phyloP scores from a whole-genome alignment of 2,329 filamentous ascomycete genomes.

The Exophiala sp. region DNA sequence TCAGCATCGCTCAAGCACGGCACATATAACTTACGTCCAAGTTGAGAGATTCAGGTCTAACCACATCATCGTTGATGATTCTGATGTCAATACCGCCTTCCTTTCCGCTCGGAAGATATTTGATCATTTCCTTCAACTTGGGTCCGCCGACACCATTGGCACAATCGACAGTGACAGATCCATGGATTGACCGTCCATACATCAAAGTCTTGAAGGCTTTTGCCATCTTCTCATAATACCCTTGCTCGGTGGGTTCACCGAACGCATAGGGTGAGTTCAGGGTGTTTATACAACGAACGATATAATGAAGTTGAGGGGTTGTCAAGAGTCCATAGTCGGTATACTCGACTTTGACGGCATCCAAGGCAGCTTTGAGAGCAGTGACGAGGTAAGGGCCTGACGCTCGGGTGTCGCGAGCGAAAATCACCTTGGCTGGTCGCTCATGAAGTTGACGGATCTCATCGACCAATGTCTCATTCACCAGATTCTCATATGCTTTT shows the following conservation, averaged over 20 bases:
- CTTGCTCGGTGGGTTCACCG: constrained; percentile 80
- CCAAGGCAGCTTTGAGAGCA: constrained; percentile 74
- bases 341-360: constrained; percentile 69
- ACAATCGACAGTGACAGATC: constrained; percentile 81
- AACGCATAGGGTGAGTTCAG: constrained; percentile 82
- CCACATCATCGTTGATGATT: constrained; percentile 88
- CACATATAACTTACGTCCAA: constrained; percentile 61
- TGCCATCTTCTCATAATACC: constrained; percentile 91
- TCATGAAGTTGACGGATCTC: constrained; percentile 54
- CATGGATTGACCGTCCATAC: constrained; percentile 68
- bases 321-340: constrained; percentile 88
- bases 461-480: constrained; percentile 67
- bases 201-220: constrained; percentile 82
- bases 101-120: constrained; percentile 66
- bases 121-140: constrained; percentile 81
- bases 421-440: constrained; percentile 72
- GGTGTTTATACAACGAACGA: constrained; percentile 92
- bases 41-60: constrained; percentile 85
- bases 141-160: constrained; percentile 95
- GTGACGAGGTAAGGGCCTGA: constrained; percentile 80
- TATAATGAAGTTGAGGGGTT: constrained; percentile 96
- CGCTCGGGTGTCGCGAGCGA: constrained; percentile 86
- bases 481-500: constrained; percentile 71
- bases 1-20: constrained; percentile 18
- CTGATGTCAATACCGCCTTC: constrained; percentile 74